Conservation (phyloP, 495 filamentous ascomycete species). For the Chaetomium tenue region DNA sequence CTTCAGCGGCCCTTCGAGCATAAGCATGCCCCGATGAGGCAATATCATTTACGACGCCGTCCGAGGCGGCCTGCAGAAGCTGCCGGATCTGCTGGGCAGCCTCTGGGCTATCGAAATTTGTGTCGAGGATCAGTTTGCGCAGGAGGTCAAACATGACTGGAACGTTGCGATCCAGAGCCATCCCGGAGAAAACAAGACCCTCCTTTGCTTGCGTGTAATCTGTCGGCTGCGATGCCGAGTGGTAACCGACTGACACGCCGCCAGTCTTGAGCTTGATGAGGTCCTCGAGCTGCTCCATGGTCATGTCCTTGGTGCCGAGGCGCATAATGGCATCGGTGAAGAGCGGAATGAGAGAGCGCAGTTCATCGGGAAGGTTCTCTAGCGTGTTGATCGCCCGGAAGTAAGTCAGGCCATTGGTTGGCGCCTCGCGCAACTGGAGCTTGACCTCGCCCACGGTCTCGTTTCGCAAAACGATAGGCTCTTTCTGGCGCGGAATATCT, state of each 20-base stretch:
- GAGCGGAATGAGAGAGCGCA: conserved; percentile 80
- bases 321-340: conserved; percentile 93
- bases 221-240: conserved; percentile 70
- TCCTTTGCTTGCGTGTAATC: conserved; percentile 69
- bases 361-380: conserved; percentile 75
- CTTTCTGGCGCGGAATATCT: conserved; percentile 80
- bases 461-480: conserved; percentile 65
- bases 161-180: conserved; percentile 83
- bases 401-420: conserved; percentile 94
- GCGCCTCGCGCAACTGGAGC: conserved; percentile 86
- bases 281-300: conserved; percentile 94
- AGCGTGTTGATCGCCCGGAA: conserved; percentile 85
- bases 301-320: conserved; percentile 78
- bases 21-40: conserved; percentile 83
- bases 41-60: conserved; percentile 87
- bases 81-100: conserved; percentile 80
- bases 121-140: conserved; percentile 75
- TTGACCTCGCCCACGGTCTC: conserved; percentile 63
- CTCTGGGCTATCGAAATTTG: conserved; percentile 78
- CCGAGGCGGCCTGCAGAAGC: conserved; percentile 77
- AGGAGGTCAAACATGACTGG: conserved; percentile 87
- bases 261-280: conserved; percentile 94
- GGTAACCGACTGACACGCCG: conserved; percentile 77
- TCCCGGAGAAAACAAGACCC: conserved; percentile 78
- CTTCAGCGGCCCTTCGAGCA: conserved; percentile 77